Percentiles rank a stretch among this genome's conserved stretches.
Evolutionary conservation across 164 flowering plant genomes (phyloP).

Genomic region (Litsea cubeba): DNA sequence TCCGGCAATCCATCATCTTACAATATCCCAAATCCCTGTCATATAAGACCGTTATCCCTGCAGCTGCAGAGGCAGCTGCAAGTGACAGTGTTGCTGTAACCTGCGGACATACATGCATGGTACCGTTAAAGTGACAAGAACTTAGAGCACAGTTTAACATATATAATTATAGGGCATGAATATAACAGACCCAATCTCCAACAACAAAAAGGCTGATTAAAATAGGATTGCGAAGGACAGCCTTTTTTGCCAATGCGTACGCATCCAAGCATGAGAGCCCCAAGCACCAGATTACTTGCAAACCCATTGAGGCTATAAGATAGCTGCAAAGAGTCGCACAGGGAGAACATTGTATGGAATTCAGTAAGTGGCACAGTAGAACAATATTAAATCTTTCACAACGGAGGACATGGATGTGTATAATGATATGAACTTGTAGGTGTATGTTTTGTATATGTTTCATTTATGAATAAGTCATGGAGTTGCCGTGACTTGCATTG

Average conservation of each 20-base stretch:
- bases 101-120: conserved; percentile 23
- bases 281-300: conserved; percentile 73
- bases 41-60: conserved; percentile 52
- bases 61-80: conserved; percentile 72
- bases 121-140: not conserved
- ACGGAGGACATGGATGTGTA: too few species aligned
- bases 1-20: conserved; percentile 41
- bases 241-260: conserved; percentile 42
- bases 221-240: conserved; percentile 38
- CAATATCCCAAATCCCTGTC: conserved; percentile 51
- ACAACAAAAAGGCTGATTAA: conserved; percentile 61
- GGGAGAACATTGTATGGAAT: not conserved
- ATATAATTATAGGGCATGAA: not conserved
- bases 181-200: conserved; percentile 67
- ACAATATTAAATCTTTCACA: not conserved
- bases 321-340: conserved; percentile 41
- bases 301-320: conserved; percentile 73
- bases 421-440: not conserved
- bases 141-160: not conserved
- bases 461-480: too few species aligned
- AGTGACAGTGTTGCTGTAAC: conserved; percentile 59
- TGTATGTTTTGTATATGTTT: not conserved
- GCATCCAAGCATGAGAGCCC: conserved; percentile 68
- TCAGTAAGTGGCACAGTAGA: not conserved
- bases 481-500: too few species aligned